These are phyloP conservation scores for Heliocybe sulcata DNA, from an alignment of 1,284 basidiomycete species.

Conservation along the genomic window DNA sequence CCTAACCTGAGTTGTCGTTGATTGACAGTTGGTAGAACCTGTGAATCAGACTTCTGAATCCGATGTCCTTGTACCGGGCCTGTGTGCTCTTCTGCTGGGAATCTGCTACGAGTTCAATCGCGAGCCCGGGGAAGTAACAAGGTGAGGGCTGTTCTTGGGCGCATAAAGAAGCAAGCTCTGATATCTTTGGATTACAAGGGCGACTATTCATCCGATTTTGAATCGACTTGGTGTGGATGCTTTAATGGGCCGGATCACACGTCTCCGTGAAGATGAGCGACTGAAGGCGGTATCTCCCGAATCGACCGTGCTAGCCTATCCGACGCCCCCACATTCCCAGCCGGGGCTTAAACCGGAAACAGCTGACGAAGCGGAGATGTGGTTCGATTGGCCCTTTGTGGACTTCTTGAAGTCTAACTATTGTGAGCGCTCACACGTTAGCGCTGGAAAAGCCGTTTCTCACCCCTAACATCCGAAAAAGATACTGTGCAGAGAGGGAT, in stretches of 20 bases:
- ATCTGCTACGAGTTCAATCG: conserved; percentile 94
- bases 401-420: conserved; percentile 99
- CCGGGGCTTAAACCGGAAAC: conserved; percentile 22
- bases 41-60: conserved; percentile 86
- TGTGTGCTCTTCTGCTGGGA: conserved; percentile 90
- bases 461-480: conserved; percentile 17
- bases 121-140: conserved; percentile 86
- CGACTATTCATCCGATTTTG: conserved; percentile 84
- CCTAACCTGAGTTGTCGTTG: background rate
- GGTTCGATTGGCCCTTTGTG: conserved; percentile 99
- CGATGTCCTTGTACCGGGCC: conserved; percentile 84
- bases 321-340: conserved; percentile 28
- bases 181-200: conserved; percentile 30
- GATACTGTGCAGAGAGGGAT: conserved; percentile 68
- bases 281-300: conserved; percentile 90
- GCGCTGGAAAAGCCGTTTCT: background rate
- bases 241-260: conserved; percentile 81
- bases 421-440: conserved; percentile 46
- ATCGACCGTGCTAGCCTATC: conserved; percentile 46
- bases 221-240: conserved; percentile 82
- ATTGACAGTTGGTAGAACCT: conserved; percentile 78
- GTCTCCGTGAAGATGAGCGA: conserved; percentile 85
- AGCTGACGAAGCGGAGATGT: conserved; percentile 77
- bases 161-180: background rate
- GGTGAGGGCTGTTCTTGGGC: conserved; percentile 33